Evolutionary conservation across 306 rosid genomes (phyloP).

Genomic region (Castanea sativa): DNA sequence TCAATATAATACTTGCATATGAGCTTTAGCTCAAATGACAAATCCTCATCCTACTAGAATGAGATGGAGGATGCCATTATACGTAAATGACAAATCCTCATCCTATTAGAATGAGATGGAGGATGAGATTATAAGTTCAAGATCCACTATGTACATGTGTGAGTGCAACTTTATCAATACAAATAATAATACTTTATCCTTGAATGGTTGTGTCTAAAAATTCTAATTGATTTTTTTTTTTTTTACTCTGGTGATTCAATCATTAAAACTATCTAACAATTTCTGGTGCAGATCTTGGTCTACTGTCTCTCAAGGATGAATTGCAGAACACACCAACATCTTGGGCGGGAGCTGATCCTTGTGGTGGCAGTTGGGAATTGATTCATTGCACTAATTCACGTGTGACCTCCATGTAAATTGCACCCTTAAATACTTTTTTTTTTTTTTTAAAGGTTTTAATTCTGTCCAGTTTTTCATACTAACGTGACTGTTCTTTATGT

Average conservation of each 20-base stretch:
- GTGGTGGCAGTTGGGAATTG: constrained; percentile 38
- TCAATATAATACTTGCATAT: background rate
- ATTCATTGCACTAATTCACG: constrained; percentile 32
- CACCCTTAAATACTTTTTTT: background rate
- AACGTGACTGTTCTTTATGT: background rate
- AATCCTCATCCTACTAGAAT: no score
- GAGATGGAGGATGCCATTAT: no score
- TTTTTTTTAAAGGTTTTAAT: background rate
- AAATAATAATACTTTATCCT: background rate
- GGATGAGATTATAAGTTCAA: no score
- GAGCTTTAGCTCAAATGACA: no score
- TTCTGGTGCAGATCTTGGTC: constrained; percentile 28
- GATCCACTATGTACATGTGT: no score
- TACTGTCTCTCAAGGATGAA: constrained; percentile 13
- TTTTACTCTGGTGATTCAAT: background rate
- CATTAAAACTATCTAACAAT: background rate
- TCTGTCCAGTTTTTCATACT: background rate
- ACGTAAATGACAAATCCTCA: no score
- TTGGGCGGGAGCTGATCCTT: constrained; percentile 44
- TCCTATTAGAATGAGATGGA: no score
- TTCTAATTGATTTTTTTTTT: background rate
- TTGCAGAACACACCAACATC: constrained; percentile 27
- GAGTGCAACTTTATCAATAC: no score
- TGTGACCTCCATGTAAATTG: constrained; percentile 31
- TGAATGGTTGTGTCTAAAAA: background rate